A percentile compares a stretch with the other conserved stretches of the same genome.
Evolutionary conservation across 1,139 yeast species (phyloP).

Genomic region (Maudiozyma humilis): DNA sequence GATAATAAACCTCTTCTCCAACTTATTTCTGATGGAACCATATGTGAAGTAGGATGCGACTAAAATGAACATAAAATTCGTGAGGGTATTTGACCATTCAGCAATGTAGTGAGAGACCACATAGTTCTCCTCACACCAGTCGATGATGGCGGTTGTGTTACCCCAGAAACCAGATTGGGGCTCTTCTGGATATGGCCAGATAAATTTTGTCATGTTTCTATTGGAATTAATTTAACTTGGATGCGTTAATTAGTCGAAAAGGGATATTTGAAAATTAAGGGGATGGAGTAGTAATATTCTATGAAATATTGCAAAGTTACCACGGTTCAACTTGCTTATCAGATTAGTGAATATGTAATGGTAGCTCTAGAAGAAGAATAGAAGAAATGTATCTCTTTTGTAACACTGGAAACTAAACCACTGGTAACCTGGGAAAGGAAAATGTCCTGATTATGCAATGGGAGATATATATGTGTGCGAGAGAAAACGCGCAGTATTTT

Average conservation of each 20-base stretch:
- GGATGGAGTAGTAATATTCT: neutral
- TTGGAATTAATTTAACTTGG: neutral
- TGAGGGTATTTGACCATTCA: conserved; percentile 76
- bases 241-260: neutral
- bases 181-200: conserved; percentile 32
- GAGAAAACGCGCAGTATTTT: neutral
- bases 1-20: conserved; percentile 63
- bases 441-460: neutral
- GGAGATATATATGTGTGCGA: neutral
- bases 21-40: conserved; percentile 50
- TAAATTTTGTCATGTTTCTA: conserved; percentile 9
- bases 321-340: too few relatives aligned
- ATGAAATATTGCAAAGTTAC: too few relatives aligned
- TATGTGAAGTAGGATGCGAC: conserved; percentile 60
- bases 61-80: conserved; percentile 60
- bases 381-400: too few relatives aligned
- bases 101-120: conserved; percentile 79
- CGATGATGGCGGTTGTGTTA: conserved; percentile 55
- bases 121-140: conserved; percentile 96
- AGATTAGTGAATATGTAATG: too few relatives aligned
- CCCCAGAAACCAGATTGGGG: conserved; percentile 35
- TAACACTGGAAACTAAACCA: too few relatives aligned
- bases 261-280: neutral
- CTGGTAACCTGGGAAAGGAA: neutral
- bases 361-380: too few relatives aligned